phyloP scores from a whole-genome alignment of 371 early-diverging fungal species.

The Mortierella sp. region DNA sequence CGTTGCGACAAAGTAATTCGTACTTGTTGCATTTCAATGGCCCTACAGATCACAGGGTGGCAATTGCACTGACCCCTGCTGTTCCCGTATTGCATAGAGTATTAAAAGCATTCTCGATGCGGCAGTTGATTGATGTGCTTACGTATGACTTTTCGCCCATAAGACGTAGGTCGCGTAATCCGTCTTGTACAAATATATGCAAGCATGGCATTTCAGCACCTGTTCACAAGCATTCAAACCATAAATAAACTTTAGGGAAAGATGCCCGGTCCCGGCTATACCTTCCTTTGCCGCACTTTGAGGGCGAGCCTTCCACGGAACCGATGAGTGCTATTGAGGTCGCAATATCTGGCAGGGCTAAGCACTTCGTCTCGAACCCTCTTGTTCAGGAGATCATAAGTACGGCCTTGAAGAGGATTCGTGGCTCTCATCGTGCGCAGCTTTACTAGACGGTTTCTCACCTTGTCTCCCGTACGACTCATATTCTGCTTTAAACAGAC shows the following conservation, averaged over 20 bases:
- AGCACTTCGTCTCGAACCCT: slow-evolving; percentile 51
- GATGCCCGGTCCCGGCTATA: slow-evolving; percentile 44
- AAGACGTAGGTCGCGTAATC: slow-evolving; percentile 18
- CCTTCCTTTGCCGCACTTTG: slow-evolving; percentile 50
- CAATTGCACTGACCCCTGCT: neutral
- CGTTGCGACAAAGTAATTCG: slow-evolving; percentile 53
- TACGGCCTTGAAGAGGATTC: no score
- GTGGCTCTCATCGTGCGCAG: no score
- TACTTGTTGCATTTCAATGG: no score
- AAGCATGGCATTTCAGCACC: no score
- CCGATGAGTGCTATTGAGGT: slow-evolving; percentile 56
- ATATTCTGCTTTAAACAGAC: slow-evolving; percentile 39
- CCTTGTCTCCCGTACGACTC: neutral
- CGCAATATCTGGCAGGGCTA: slow-evolving; percentile 54
- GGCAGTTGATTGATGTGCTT: slow-evolving; percentile 50
- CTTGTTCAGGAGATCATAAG: slow-evolving; percentile 55
- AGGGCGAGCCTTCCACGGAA: slow-evolving; percentile 42
- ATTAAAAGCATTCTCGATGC: slow-evolving; percentile 48
- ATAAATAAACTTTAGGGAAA: slow-evolving; percentile 23
- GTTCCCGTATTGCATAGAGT: slow-evolving; percentile 24
- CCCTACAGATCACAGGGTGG: neutral
- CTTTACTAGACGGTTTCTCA: no score
- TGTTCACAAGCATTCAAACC: neutral
- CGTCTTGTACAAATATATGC: neutral
- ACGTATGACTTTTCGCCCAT: slow-evolving; percentile 55